Base-by-base conservation (phyloP, 352 stramenopile genomes). In the Globisporangium abappressorium region DNA sequence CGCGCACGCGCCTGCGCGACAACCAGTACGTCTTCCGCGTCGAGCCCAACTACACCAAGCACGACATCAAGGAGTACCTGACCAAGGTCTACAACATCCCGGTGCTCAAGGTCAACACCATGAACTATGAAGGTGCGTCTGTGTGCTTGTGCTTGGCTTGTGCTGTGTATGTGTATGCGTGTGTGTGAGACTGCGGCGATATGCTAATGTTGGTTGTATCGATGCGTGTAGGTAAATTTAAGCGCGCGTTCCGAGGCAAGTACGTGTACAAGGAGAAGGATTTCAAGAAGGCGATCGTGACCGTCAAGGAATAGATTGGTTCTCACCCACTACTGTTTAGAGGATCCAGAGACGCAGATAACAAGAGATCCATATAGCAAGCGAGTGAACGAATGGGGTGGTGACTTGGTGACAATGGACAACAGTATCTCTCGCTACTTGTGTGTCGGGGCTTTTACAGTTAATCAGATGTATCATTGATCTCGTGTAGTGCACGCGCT, bases 21-120 rank as follows among this genome's bases (percentile, higher is more conserved):
- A 95, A 95, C 77, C 82, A 95, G 77, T 92, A 85, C 70, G 85
- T 96, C 41, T 99, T 99, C 80, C 91, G 95, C 57, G 91, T 98
- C 18, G 82, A 97, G 69, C 95, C 96, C 30, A 90, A 91, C 72
- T 98, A 98, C 89, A 99, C 94, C 57, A 99, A 99, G 80, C 87
- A 98, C 76, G 96, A 99, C 83, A 95, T 99, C 62, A 98, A 98
- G 77, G 95, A 99, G 80, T 98, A 99, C 79, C 75, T 99, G 59
- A 97, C 89, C 65, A 98, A 99, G 78, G 93, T 99, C 57, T 99
- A 99, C 79, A 80, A 93, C 58, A 76, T 99, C 30, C 91, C 89
- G 1, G 95, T 99, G n/a, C 76, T 87, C 68, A 98, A 98, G 72
- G 91, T 98, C 62, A 95, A 95, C 72, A 98, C 93, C 24, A 95